Evolutionary conservation across 1,139 yeast species (phyloP).

Genomic region (Sugiyamaella pinicola): DNA sequence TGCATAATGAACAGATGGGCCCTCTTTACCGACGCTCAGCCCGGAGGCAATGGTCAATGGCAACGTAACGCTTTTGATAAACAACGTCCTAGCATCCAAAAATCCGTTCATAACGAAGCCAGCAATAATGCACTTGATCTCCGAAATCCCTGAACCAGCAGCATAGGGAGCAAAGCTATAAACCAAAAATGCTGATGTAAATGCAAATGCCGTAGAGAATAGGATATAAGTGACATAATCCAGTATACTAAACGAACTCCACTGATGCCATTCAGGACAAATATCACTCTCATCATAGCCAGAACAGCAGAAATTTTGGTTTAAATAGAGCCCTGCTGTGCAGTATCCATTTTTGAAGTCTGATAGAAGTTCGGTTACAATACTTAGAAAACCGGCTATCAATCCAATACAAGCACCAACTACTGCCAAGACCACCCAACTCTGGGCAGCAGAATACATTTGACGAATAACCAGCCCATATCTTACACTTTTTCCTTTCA

Average conservation of each 20-base stretch:
- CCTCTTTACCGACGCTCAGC: slow-evolving; percentile 79
- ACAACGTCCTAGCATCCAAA: slow-evolving; percentile 69
- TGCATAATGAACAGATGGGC: slow-evolving; percentile 85
- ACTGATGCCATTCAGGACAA: slow-evolving; percentile 44
- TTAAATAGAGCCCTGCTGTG: slow-evolving; percentile 65
- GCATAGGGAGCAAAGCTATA: slow-evolving; percentile 80
- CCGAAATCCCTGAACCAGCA: slow-evolving; percentile 96
- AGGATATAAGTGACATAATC: slow-evolving; percentile 63
- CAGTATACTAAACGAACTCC: slow-evolving; percentile 43
- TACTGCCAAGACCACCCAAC: slow-evolving; percentile 72
- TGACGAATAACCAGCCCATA: slow-evolving; percentile 30
- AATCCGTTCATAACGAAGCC: slow-evolving; percentile 86
- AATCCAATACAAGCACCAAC: slow-evolving; percentile 79
- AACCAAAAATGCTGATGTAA: slow-evolving; percentile 68
- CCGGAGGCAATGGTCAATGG: slow-evolving; percentile 89
- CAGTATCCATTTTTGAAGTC: slow-evolving; percentile 81
- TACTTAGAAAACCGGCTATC: slow-evolving; percentile 78
- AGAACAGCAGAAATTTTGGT: slow-evolving; percentile 80
- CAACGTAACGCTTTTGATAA: slow-evolving; percentile 74
- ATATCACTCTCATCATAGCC: slow-evolving; percentile 49
- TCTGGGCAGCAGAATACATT: slow-evolving; percentile 55
- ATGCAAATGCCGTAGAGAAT: slow-evolving; percentile 64
- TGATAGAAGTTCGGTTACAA: slow-evolving; percentile 84
- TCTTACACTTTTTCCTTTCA: slow-evolving; percentile 2
- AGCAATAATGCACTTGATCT: slow-evolving; percentile 90